Conservation (phyloP, 23 red algal genomes). For the Rhodosorus marinus region DNA sequence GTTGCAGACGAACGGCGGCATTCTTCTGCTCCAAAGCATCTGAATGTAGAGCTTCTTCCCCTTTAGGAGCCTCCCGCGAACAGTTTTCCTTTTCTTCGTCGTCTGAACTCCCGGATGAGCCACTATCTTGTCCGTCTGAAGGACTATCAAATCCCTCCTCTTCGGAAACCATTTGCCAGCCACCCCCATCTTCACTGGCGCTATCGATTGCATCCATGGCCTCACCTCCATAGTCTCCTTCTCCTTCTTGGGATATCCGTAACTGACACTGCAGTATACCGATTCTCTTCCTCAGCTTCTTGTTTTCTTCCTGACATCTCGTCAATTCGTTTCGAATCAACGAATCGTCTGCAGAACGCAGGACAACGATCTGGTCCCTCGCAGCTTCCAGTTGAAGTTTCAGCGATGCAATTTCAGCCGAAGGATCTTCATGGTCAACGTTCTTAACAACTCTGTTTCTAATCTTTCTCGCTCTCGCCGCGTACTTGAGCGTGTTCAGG, state of each 20-base stretch:
- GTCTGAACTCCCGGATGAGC: too few species aligned
- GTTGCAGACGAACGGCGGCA: too few species aligned
- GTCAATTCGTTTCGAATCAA: neutral
- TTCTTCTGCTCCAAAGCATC: too few species aligned
- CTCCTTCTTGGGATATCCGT: neutral
- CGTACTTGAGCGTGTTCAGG: constrained; percentile 58
- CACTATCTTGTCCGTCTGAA: too few species aligned
- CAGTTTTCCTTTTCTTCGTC: too few species aligned
- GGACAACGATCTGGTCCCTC: neutral
- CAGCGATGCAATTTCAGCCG: neutral
- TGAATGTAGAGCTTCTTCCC: too few species aligned
- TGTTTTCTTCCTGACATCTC: neutral
- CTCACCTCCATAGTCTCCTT: neutral
- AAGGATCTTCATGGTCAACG: constrained; percentile 1
- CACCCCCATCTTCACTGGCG: too few species aligned
- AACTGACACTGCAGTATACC: neutral
- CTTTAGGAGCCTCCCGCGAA: too few species aligned
- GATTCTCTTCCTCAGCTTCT: neutral
- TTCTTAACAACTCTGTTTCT: constrained; percentile 8
- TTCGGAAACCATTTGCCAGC: too few species aligned
- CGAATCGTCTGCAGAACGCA: neutral
- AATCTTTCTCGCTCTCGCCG: constrained; percentile 7
- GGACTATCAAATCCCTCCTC: too few species aligned
- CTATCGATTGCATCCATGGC: neutral
- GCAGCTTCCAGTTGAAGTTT: neutral